A percentile compares a stretch with the other conserved stretches of the same genome.
Evolutionary conservation across 2,329 filamentous ascomycete species (phyloP).

Genomic region (Fonsecaea erecta): DNA sequence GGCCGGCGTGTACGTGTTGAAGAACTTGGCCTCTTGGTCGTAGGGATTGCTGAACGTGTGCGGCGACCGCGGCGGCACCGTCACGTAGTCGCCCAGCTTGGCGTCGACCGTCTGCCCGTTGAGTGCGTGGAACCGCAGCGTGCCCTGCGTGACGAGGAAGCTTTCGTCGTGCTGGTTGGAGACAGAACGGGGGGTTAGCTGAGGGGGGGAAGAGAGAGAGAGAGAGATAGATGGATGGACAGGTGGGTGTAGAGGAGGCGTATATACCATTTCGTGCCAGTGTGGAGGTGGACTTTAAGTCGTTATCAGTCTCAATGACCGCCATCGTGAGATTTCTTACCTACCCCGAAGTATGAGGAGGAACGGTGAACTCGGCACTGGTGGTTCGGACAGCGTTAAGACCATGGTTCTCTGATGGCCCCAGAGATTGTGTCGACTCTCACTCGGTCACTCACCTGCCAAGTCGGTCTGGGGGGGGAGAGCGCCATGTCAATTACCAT

Average conservation of each 20-base stretch:
- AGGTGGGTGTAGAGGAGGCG: not conserved
- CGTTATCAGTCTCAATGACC: not conserved
- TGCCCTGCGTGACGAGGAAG: slow-evolving; percentile 56
- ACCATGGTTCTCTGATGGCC: not conserved
- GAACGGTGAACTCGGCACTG: slow-evolving; percentile 36
- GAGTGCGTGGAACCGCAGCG: slow-evolving; percentile 36
- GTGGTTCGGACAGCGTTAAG: slow-evolving; percentile 13
- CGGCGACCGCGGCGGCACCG: slow-evolving; percentile 59
- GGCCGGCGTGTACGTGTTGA: slow-evolving; percentile 63
- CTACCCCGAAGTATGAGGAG: slow-evolving; percentile 36
- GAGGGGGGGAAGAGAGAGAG: too few relatives aligned
- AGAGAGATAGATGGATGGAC: not conserved
- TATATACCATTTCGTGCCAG: slow-evolving; percentile 35
- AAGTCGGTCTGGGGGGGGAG: not conserved
- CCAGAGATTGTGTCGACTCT: not conserved
- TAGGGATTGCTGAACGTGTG: slow-evolving; percentile 63
- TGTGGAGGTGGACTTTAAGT: slow-evolving; percentile 32
- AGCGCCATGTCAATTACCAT: not conserved
- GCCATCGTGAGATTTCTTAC: too few relatives aligned
- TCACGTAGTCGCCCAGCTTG: slow-evolving; percentile 54
- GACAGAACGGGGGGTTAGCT: not conserved
- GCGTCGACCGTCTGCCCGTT: slow-evolving; percentile 35
- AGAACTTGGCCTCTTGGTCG: slow-evolving; percentile 59
- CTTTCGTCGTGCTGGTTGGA: slow-evolving; percentile 63
- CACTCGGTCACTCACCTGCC: not conserved